Base-by-base conservation (phyloP, 352 stramenopile genomes). In the Blastocystis sp. region DNA sequence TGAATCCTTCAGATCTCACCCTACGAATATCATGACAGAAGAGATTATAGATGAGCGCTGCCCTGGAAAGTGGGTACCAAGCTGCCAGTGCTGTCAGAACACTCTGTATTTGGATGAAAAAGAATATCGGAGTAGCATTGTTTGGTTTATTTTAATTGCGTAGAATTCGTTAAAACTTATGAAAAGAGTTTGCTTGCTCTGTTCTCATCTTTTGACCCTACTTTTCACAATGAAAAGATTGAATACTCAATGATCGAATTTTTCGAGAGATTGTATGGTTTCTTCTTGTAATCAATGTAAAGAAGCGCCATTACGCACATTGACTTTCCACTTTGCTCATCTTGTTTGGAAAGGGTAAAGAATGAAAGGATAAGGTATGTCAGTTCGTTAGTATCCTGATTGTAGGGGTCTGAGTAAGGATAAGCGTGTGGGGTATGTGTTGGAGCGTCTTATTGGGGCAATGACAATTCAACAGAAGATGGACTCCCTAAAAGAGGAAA, bases 381-480 rank as follows among this genome's bases (percentile, higher is more conserved):
- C 30, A 34, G n/a, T 3, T 2, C 16, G n/a, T 34, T 20, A 37
- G 30, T 37, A 54, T 16, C 26, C 2, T 26, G 5, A 13, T 26
- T 9, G 18, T 64, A 81, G 70, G 47, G 70, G 45, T 24, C 55
- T 50, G 18, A 81, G n/a, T 20, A 81, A 81, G 45, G 70, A 81
- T 65, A 81, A 81, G 45, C 63, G 65, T 20, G 70, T 81, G 41
- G 70, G 70, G 30, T 81, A 81, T 41, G 70, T 81, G 2, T 26
- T 81, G 43, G 70, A 81, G 55, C 70, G 70, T 64, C 70, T 81
- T 8, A 81, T 81, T 39, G 70, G 70, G 43, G 70, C 70, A 7
- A 81, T 81, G 70, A 81, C 70, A 41, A 53, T 81, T 13, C 70
- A 81, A 26, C 70, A 81, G 0, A 81, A 64, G 70, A 81, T 81